These are phyloP conservation scores for Cylindrodendrum hubeiense DNA, from an alignment of 2,329 filamentous ascomycete species.

Conservation along the genomic window DNA sequence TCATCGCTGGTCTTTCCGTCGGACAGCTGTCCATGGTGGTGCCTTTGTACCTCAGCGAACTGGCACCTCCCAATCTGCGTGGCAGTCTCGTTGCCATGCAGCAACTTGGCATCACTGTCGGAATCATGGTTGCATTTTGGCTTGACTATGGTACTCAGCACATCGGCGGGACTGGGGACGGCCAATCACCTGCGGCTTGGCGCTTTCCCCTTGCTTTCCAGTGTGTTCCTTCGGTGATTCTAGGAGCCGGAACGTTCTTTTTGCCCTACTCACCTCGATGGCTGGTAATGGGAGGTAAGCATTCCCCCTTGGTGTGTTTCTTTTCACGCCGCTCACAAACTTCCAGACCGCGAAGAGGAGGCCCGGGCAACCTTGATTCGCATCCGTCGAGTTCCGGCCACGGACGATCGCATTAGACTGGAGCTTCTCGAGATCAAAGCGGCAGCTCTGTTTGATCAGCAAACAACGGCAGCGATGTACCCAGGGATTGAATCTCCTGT, in stretches of 20 bases:
- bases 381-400: slow-evolving; percentile 25
- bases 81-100: slow-evolving; percentile 25
- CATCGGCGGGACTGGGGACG: slow-evolving; percentile 18
- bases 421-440: slow-evolving; percentile 31
- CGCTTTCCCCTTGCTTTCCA: slow-evolving; percentile 26
- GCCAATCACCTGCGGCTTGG: slow-evolving; percentile 17
- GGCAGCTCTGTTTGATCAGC: slow-evolving; percentile 21
- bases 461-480: slow-evolving; percentile 24
- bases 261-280: slow-evolving; percentile 26
- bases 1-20: slow-evolving; percentile 18
- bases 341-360: slow-evolving; percentile 21
- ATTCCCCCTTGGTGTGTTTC: not conserved
- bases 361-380: slow-evolving; percentile 19
- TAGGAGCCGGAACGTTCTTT: slow-evolving; percentile 21
- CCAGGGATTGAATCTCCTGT: slow-evolving; percentile 3
- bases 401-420: slow-evolving; percentile 21
- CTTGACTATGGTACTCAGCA: slow-evolving; percentile 24
- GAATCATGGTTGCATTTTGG: slow-evolving; percentile 25
- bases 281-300: slow-evolving; percentile 16
- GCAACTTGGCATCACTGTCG: slow-evolving; percentile 20
- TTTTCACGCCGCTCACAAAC: not conserved
- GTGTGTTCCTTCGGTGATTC: slow-evolving; percentile 16
- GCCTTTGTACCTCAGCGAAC: slow-evolving; percentile 11
- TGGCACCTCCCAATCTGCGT: slow-evolving; percentile 21
- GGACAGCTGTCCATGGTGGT: slow-evolving; percentile 24